Percentiles rank a stretch among this genome's conserved stretches.
These are phyloP conservation scores for Populus ilicifolia DNA, from an alignment of 345 rosid genomes.

Conservation along the genomic window DNA sequence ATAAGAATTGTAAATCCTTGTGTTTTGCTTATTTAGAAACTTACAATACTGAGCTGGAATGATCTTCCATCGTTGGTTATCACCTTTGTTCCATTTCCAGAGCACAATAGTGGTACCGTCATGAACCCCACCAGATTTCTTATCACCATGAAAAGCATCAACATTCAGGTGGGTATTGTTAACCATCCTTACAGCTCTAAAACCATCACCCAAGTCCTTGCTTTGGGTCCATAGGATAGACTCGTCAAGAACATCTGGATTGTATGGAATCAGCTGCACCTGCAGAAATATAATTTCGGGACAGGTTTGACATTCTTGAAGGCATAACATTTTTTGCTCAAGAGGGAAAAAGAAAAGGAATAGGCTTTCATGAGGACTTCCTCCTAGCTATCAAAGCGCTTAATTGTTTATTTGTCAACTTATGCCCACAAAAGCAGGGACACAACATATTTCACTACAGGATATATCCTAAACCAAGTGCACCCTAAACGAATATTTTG, in stretches of 20 bases:
- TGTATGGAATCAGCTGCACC: constrained; percentile 63
- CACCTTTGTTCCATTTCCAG: constrained; percentile 82
- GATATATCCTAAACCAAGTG: neutral
- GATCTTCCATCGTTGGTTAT: constrained; percentile 86
- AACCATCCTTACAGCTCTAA: constrained; percentile 62
- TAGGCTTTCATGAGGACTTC: neutral
- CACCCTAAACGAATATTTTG: neutral
- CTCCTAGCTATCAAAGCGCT: neutral
- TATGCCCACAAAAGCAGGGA: neutral
- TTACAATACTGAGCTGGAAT: constrained; percentile 52
- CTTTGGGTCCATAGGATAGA: constrained; percentile 72
- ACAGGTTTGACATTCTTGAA: neutral
- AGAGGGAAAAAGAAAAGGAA: neutral
- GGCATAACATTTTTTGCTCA: neutral
- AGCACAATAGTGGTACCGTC: constrained; percentile 71
- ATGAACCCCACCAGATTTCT: constrained; percentile 64
- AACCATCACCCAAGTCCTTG: constrained; percentile 47
- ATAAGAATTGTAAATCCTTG: neutral
- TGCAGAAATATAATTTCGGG: constrained; percentile 22
- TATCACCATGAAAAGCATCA: constrained; percentile 80
- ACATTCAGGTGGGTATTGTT: constrained; percentile 58
- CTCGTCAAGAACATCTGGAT: constrained; percentile 53
- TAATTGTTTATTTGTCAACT: neutral
- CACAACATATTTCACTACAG: neutral
- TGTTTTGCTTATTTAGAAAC: constrained; percentile 21